These are phyloP conservation scores for Wallacemonas rigidus DNA, from an alignment of 208 protist species.

Conservation along the genomic window DNA sequence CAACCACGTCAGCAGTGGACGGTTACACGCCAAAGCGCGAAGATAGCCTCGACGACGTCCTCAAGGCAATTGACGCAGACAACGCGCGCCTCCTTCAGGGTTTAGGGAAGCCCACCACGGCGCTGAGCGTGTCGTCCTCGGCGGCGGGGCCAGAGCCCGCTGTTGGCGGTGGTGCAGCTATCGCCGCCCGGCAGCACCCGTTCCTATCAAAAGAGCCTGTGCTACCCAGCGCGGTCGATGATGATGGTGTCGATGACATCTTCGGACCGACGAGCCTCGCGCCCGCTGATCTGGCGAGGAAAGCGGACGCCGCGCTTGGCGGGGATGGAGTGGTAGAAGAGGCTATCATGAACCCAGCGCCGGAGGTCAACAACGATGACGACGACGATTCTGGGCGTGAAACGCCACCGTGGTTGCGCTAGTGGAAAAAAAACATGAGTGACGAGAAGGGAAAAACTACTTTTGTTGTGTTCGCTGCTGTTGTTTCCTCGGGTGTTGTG, in stretches of 20 bases:
- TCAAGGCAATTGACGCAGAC: slow-evolving; percentile 30
- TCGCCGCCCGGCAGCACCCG: slow-evolving; percentile 2
- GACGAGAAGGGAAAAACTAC: too few species aligned
- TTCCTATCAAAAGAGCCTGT: slow-evolving; percentile 1
- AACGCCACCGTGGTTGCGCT: slow-evolving; percentile 45
- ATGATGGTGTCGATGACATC: slow-evolving; percentile 3
- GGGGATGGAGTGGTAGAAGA: slow-evolving; percentile 29
- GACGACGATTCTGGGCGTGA: slow-evolving; percentile 28
- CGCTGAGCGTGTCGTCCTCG: too few species aligned
- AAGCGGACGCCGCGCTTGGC: slow-evolving; percentile 13
- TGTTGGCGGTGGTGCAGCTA: background rate
- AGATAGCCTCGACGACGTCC: slow-evolving; percentile 27
- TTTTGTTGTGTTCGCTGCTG: too few species aligned
- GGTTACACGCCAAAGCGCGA: background rate
- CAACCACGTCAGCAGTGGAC: background rate
- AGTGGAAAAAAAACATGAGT: background rate
- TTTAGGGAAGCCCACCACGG: background rate
- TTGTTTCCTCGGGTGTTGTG: too few species aligned
- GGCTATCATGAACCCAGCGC: slow-evolving; percentile 2
- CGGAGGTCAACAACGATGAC: background rate
- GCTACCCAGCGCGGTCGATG: background rate
- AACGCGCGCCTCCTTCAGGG: slow-evolving; percentile 23
- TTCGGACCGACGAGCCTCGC: background rate
- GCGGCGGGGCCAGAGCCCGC: background rate
- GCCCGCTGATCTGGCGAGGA: slow-evolving; percentile 1